Conservation (phyloP, 352 stramenopile genomes). For the Globisporangium ultimum region DNA sequence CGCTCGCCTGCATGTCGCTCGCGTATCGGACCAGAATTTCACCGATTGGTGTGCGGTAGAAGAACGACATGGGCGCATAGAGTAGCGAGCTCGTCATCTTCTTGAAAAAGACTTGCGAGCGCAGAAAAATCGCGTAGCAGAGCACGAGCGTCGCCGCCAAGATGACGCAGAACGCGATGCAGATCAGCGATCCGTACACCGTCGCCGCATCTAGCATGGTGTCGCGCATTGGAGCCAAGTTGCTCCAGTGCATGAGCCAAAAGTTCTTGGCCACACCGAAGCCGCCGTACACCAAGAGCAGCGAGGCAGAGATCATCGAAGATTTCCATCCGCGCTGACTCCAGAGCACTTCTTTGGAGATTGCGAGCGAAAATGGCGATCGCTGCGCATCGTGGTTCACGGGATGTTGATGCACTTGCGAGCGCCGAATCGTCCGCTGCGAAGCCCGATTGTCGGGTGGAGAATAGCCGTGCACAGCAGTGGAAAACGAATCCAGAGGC, state of each 20-base stretch:
- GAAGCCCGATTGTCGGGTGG: not conserved
- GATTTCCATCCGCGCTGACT: conserved; percentile 9
- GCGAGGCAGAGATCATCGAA: conserved; percentile 7
- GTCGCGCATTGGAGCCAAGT: conserved; percentile 15
- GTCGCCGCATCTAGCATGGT: conserved; percentile 28
- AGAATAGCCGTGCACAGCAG: not conserved
- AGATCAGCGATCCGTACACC: conserved; percentile 27
- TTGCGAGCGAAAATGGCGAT: not conserved
- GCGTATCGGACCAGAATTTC: conserved; percentile 34
- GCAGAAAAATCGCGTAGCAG: conserved; percentile 23
- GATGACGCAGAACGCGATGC: conserved; percentile 21
- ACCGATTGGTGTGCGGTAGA: conserved; percentile 36
- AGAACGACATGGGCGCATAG: conserved; percentile 27
- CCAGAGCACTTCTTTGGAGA: conserved; percentile 25
- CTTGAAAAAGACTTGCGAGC: conserved; percentile 24
- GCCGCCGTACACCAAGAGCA: conserved; percentile 24
- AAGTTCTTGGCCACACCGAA: conserved; percentile 31
- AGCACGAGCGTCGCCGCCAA: conserved; percentile 23
- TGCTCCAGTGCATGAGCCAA: conserved; percentile 38
- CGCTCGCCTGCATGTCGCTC: conserved; percentile 30
- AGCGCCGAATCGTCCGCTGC: conserved; percentile 8
- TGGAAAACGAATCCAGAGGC: not conserved
- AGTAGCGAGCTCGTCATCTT: conserved; percentile 27
- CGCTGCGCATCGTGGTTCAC: not conserved
- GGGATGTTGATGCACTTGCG: not conserved